A percentile compares a stretch with the other conserved stretches of the same genome.
Conservation (phyloP, 306 rosid species). For the Hippophae rhamnoides region DNA sequence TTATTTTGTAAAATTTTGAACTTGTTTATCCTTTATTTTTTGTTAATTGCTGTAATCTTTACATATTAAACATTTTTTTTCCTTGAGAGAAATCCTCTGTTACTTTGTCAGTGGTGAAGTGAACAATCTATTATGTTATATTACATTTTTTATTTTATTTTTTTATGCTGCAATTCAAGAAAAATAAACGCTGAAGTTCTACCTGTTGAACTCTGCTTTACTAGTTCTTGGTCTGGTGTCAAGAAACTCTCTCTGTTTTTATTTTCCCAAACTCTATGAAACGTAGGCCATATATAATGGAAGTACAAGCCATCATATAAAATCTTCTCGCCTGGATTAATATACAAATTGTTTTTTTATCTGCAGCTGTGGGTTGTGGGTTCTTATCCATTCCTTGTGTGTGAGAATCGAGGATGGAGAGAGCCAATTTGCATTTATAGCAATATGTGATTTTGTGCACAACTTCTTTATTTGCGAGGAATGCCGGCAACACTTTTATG, state of each 20-base stretch:
- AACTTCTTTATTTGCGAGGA: conserved; percentile 95
- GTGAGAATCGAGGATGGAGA: conserved; percentile 83
- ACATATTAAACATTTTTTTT: too few species aligned
- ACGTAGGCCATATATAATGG: too few species aligned
- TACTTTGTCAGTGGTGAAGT: background rate
- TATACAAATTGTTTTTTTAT: conserved; percentile 1
- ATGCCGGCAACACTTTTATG: conserved; percentile 80
- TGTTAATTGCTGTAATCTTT: too few species aligned
- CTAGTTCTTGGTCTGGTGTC: background rate
- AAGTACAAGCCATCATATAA: too few species aligned
- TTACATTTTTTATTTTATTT: background rate
- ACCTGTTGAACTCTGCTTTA: too few species aligned
- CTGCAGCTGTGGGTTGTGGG: conserved; percentile 94
- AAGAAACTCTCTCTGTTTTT: background rate
- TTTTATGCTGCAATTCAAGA: too few species aligned
- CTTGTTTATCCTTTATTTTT: too few species aligned
- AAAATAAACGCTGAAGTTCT: too few species aligned
- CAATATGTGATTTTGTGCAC: conserved; percentile 76
- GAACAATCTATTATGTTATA: background rate
- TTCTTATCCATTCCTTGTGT: conserved; percentile 87
- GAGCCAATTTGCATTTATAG: conserved; percentile 68
- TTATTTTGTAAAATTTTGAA: conserved; percentile 4
- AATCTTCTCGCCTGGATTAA: background rate
- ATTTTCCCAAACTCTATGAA: background rate
- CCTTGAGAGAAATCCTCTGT: background rate